These are phyloP conservation scores for Alternaria consortialis DNA, from an alignment of 2,329 filamentous ascomycete genomes.

Conservation along the genomic window DNA sequence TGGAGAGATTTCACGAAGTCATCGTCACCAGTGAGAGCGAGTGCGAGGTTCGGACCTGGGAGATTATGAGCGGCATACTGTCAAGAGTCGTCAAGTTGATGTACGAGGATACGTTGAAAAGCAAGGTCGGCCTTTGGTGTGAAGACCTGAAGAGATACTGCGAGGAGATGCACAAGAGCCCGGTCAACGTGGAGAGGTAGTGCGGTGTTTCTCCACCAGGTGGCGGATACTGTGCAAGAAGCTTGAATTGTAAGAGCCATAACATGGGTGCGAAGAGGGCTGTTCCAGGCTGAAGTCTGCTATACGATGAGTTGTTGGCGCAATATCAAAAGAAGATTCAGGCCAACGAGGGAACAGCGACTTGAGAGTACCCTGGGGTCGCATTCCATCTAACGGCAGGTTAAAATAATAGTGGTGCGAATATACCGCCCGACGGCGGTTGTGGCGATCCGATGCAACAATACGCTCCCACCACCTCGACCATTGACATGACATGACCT, in stretches of 20 bases:
- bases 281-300: conserved; percentile 84
- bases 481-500: too few species aligned
- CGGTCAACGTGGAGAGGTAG: conserved; percentile 92
- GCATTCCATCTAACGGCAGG: too few species aligned
- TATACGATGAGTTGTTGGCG: conserved; percentile 86
- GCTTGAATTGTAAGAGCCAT: conserved; percentile 92
- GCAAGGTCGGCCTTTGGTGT: conserved; percentile 30
- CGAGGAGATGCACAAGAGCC: conserved; percentile 61
- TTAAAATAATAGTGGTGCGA: too few species aligned
- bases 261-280: conserved; percentile 94
- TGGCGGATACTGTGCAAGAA: conserved; percentile 85
- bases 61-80: conserved; percentile 32
- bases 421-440: not conserved
- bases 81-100: conserved; percentile 27
- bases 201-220: conserved; percentile 88
- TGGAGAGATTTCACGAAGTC: conserved; percentile 33
- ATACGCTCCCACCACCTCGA: too few species aligned
- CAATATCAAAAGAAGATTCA: conserved; percentile 91
- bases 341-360: conserved; percentile 65
- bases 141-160: conserved; percentile 27
- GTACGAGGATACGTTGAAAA: conserved; percentile 24
- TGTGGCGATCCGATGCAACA: too few species aligned
- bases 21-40: conserved; percentile 22
- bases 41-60: conserved; percentile 34
- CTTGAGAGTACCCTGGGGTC: not conserved